phyloP scores from a whole-genome alignment of 495 filamentous ascomycete genomes.

The Margaritispora aquatica region DNA sequence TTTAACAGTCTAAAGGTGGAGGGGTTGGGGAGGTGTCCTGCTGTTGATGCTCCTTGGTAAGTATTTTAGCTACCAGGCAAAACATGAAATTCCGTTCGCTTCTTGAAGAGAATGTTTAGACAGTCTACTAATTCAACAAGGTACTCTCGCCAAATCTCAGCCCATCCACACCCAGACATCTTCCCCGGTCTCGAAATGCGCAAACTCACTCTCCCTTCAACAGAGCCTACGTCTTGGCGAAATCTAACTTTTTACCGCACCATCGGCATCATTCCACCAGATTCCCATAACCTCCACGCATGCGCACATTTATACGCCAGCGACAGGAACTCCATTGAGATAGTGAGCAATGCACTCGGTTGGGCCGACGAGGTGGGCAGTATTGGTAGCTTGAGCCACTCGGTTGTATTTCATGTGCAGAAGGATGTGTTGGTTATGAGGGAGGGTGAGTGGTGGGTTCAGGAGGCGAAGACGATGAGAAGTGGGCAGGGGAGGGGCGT shows the following conservation, averaged over 20 bases:
- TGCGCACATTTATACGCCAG: slow-evolving; percentile 60
- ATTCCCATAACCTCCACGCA: slow-evolving; percentile 49
- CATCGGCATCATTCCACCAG: slow-evolving; percentile 33
- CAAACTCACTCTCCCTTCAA: slow-evolving; percentile 56
- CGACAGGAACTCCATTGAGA: slow-evolving; percentile 62
- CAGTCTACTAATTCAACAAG: neutral
- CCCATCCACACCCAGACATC: neutral
- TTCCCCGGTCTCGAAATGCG: slow-evolving; percentile 57
- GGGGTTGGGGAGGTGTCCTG: slow-evolving; percentile 33
- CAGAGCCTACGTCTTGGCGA: slow-evolving; percentile 46
- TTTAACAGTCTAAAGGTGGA: slow-evolving; percentile 35
- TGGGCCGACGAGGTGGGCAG: slow-evolving; percentile 41
- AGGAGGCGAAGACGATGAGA: slow-evolving; percentile 56
- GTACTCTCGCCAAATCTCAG: neutral
- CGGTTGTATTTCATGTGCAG: slow-evolving; percentile 53
- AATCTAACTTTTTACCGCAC: slow-evolving; percentile 55
- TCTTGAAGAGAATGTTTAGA: neutral
- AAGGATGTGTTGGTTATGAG: slow-evolving; percentile 19
- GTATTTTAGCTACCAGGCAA: too few species aligned
- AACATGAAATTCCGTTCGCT: neutral
- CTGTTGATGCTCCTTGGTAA: slow-evolving; percentile 42
- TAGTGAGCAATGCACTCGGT: slow-evolving; percentile 54
- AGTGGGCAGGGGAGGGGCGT: slow-evolving; percentile 50
- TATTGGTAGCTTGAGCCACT: slow-evolving; percentile 57
- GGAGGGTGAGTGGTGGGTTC: slow-evolving; percentile 52